Base-by-base conservation (phyloP, 192 early-diverging fungal genomes). In the Dimargaris cristalligena region DNA sequence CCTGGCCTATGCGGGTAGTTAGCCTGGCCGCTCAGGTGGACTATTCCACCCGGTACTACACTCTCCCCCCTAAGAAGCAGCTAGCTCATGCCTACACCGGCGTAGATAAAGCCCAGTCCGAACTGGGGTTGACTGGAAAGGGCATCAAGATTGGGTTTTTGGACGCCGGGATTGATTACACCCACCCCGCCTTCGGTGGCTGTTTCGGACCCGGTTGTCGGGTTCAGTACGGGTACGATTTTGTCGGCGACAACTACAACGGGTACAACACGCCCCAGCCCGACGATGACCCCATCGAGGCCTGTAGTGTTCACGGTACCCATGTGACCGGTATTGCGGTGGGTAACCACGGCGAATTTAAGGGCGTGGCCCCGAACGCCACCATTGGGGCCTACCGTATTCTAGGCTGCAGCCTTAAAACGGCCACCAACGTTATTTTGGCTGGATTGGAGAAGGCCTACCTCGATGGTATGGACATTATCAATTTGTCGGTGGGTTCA, bases 401-500 rank as follows among this genome's bases (percentile, higher is more conserved):
- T 51, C 4, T 51, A 22, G 49, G 28, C 28, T 51, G 49, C 49
- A 60, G 35, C 23, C 69, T 63, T 16, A 10, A 10, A 41, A 16
- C 38, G 0, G 59, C 73, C 0, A 73, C 76, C 35, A 78, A 80
- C 52, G 62, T 80, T 0, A 74, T 85, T 38, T 68, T 87, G 55
- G 63, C 65, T 48, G 80, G 71, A 8, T 76, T 86, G 67, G 78
- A 80, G 52, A 69, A 59, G 20, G 68, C 75, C 26, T 62, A 62
- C 56, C 54, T 61, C 18, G 68, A 72, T 23, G 70, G 73, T 0
- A 55, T 58, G 38, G 78, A 83, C 64, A 67, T 84, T 16, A 76
- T 87, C 61, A 84, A 75, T 58, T 47, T 87, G 46, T 83, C 81
- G 1, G 68, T 87, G 30, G 84, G 82, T 2, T 10, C 38, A 10